Base-by-base conservation (phyloP, 2,329 filamentous ascomycete species). In the Claviceps sp. region DNA sequence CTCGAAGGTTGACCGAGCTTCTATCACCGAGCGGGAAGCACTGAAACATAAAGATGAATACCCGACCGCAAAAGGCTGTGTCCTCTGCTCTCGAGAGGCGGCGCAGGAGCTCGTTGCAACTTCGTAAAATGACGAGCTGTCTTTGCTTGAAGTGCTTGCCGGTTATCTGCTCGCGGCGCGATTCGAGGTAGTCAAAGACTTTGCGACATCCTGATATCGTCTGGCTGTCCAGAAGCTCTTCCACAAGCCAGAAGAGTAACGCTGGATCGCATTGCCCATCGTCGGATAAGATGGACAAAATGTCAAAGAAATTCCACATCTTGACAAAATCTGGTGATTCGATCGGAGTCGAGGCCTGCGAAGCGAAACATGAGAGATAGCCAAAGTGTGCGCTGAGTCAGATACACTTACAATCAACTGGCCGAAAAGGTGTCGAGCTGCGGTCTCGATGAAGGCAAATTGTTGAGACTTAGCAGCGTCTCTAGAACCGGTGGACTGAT, bases 41-140 rank as follows among this genome's bases (percentile, higher is more conserved):
- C 66, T 98, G 93, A 67, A 97, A 98, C 64, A 98, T 80, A 67
- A 96, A 99, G 57, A 98, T 96, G 67, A 97, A 97, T 26, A 99
- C 93, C 40, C 93, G 80, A 16, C 93, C 93, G 62, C 93, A 98
- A 64, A 99, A 98, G 0, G 94, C 89, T 0, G 93, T 94, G 66
- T 98, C 93, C 65, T 97, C 90, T 4, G 93, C 91, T 52, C 93
- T 81, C n/a, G 93, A 97, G 2, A 98, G 76, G 45, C 93, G 80
- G 38, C 91, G 83, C n/a, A 98, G 74, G 16, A 98, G 75, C 68
- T 97, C 93, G 66, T 97, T 98, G 69, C 93, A 98, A 54, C 86
- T 86, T 61, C 93, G 79, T n/a, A 98, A 72, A 57, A 97, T 93
- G 52, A 95, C 82, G 43, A 97, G 71, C 53, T 88, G 85, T 66